Evolutionary conservation across 2,329 filamentous ascomycete genomes (phyloP), one percentile per base, ranked within the genome.

Genomic region (Phialophora verrucosa): DNA sequence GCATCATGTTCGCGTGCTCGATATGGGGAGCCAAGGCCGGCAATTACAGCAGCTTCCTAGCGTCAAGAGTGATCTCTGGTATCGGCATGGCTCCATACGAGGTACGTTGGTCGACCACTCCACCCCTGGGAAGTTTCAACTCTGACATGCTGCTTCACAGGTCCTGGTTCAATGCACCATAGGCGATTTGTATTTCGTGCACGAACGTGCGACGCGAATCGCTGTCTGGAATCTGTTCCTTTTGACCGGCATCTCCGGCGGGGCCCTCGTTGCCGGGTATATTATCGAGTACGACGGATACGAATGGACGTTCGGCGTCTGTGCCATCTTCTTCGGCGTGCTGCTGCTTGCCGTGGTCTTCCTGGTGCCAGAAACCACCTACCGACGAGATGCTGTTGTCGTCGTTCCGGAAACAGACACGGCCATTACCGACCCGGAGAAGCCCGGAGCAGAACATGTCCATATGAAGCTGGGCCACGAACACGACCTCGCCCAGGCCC

Each of bases 101-200:
- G 70, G 77, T 75, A 61, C n/a, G 31, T 51, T 55, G 74, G 74
- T 75, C 42, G 77, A 76, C 3, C 74, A 80, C 27, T 14, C 2
- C 1, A 17, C 77, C 78, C 75, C 75, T 78, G 31, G 12, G 5
- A 38, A 23, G 27, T 14, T 31, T 54, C 4, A 25, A 49, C 35
- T 35, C 56, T 47, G 35, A 49, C 29, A 32, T 35, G 53, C 20
- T 27, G 4, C 11, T 27, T 14, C 20, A n/a, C 32, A 69, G 67
- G 67, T 69, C 23, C 74, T 86, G 5, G 82, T 86, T 4, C 83
- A 84, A 73, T 83, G 81, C 71, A 85, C 76, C 67, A 78, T 81
- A 59, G 77, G 78, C 64, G 78, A 79, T 63, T 74, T 79, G 67
- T 79, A 77, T 69, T 79, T 78, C 70, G 75, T 78, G 65, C 76